Percentiles rank a stretch among this genome's conserved stretches.
phyloP scores from a whole-genome alignment of 108 stramenopile species.

The Nannochloropsis salina region DNA sequence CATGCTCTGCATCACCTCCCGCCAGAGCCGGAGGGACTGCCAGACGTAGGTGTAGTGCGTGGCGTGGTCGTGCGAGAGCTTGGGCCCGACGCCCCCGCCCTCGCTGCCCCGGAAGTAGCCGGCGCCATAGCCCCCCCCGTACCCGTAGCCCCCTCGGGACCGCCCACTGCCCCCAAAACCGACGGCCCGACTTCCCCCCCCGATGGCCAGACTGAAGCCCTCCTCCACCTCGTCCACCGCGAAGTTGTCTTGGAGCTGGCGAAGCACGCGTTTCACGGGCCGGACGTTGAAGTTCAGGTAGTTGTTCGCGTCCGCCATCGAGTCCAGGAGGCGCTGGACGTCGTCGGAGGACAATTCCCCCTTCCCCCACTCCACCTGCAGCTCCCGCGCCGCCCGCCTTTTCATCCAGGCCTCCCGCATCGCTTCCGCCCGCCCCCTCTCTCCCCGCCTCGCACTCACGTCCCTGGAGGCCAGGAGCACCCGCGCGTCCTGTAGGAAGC shows the following conservation, averaged over 20 bases:
- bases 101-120: background rate
- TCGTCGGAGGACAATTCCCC: constrained; percentile 51
- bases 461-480: constrained; percentile 39
- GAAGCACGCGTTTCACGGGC: constrained; percentile 63
- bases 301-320: constrained; percentile 65
- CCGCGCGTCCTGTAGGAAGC: constrained; percentile 57
- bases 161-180: background rate
- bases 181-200: constrained; percentile 1
- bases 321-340: constrained; percentile 59
- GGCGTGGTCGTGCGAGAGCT: constrained; percentile 65
- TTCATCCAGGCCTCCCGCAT: background rate
- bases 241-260: constrained; percentile 59
- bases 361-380: constrained; percentile 29
- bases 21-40: constrained; percentile 71
- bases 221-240: constrained; percentile 36
- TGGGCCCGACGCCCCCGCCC: constrained; percentile 55
- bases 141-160: background rate
- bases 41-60: constrained; percentile 71
- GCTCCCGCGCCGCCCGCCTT: constrained; percentile 24
- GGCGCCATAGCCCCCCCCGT: background rate
- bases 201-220: background rate
- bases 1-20: constrained; percentile 67
- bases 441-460: constrained; percentile 28
- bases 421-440: background rate
- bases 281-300: constrained; percentile 61